Evolutionary conservation across 768 basidiomycete species (phyloP).

Genomic region (Mycena olivaceomarginata): DNA sequence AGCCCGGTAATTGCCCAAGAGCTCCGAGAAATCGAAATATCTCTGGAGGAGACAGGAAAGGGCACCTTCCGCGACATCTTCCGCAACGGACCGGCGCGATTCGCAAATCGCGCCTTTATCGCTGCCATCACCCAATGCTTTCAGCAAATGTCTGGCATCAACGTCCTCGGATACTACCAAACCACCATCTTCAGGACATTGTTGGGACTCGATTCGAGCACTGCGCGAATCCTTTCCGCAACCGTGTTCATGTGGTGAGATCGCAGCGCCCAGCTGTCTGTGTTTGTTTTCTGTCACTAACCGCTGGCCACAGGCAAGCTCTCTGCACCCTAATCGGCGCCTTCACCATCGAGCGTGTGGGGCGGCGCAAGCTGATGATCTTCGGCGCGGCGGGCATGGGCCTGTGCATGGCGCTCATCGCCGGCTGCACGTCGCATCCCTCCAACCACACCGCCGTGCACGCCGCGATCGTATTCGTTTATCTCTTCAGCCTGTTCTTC

Average conservation of each 20-base stretch:
- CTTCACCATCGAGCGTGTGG: constrained; percentile 42
- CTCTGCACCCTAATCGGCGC: constrained; percentile 43
- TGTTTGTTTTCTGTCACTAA: neutral
- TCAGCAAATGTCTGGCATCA: constrained; percentile 46
- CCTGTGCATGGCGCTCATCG: constrained; percentile 42
- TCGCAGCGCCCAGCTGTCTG: neutral
- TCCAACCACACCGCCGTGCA: constrained; percentile 38
- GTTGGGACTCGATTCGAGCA: constrained; percentile 34
- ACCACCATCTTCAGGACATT: constrained; percentile 41
- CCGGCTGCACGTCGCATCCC: constrained; percentile 35
- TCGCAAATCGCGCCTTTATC: constrained; percentile 45
- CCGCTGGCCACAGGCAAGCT: constrained; percentile 31
- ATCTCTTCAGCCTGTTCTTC: constrained; percentile 43
- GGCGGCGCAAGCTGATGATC: constrained; percentile 43
- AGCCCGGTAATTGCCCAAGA: constrained; percentile 35
- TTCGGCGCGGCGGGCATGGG: constrained; percentile 44
- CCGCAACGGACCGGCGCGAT: constrained; percentile 41
- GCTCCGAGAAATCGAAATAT: constrained; percentile 40
- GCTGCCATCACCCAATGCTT: constrained; percentile 40
- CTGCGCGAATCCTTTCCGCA: constrained; percentile 36
- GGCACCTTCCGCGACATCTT: constrained; percentile 45
- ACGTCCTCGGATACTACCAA: constrained; percentile 44
- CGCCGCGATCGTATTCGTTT: constrained; percentile 44
- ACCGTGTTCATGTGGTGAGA: constrained; percentile 42
- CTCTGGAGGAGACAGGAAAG: constrained; percentile 42